Conservation (phyloP, 768 basidiomycete species). For the Lentinus brumalis region DNA sequence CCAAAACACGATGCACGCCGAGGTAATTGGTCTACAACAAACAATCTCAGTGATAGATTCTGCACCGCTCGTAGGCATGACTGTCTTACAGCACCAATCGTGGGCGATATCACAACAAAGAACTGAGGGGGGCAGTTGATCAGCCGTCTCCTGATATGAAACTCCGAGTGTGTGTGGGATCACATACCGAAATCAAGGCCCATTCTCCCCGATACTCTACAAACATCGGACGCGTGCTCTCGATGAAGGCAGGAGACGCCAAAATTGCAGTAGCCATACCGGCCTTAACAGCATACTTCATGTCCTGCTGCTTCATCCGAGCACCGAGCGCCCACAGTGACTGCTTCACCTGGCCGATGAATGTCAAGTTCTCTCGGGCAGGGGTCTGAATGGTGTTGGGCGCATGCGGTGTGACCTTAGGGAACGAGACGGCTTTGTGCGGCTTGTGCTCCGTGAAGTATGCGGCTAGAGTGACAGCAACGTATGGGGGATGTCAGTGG, state of each 20-base stretch:
- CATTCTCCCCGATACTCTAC: constrained; percentile 89
- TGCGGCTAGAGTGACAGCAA: constrained; percentile 37
- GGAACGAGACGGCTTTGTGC: constrained; percentile 66
- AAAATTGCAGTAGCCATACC: constrained; percentile 83
- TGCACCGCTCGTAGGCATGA: not conserved
- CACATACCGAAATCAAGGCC: constrained; percentile 86
- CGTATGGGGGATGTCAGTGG: not conserved
- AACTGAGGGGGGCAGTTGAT: constrained; percentile 44
- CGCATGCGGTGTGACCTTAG: constrained; percentile 79
- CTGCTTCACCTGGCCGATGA: constrained; percentile 65
- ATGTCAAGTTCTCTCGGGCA: constrained; percentile 55
- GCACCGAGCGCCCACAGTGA: constrained; percentile 71
- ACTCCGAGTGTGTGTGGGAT: not conserved
- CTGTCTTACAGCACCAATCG: constrained; percentile 77
- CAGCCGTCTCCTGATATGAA: constrained; percentile 7
- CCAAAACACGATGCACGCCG: constrained; percentile 78
- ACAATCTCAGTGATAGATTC: too few relatives aligned
- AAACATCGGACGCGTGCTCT: constrained; percentile 74
- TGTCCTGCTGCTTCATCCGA: constrained; percentile 67
- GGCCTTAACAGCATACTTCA: constrained; percentile 87
- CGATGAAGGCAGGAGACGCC: constrained; percentile 87
- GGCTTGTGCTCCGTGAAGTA: constrained; percentile 48
- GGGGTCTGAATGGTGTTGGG: constrained; percentile 88
- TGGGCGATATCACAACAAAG: constrained; percentile 90
- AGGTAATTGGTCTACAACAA: constrained; percentile 77